These are phyloP conservation scores for Allium fistulosum DNA, from an alignment of 106 monocot genomes.

Conservation along the genomic window DNA sequence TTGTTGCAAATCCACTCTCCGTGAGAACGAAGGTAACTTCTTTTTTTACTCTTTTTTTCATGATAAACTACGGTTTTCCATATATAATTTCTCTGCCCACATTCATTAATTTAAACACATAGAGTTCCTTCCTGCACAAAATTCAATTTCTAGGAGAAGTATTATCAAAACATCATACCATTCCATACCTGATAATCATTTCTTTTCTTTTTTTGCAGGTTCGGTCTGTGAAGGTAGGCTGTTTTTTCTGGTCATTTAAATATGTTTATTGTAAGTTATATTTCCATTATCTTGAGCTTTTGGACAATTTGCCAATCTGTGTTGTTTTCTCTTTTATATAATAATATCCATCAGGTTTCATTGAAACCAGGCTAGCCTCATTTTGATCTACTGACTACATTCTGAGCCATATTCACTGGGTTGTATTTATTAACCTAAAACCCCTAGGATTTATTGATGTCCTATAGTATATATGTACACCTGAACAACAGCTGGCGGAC, in stretches of 20 bases:
- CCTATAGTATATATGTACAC: too few species aligned
- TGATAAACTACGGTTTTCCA: neutral
- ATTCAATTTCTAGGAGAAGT: too few species aligned
- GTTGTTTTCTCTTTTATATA: too few species aligned
- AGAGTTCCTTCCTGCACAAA: neutral
- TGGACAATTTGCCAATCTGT: neutral
- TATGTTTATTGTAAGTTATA: conserved; percentile 37
- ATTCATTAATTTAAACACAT: neutral
- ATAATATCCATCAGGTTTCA: too few species aligned
- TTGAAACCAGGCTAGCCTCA: too few species aligned
- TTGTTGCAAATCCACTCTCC: conserved; percentile 87
- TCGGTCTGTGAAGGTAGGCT: conserved; percentile 89
- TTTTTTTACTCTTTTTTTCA: conserved; percentile 2
- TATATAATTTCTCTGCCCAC: neutral
- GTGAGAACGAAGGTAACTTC: conserved; percentile 86
- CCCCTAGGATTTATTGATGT: too few species aligned
- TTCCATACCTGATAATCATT: conserved; percentile 2
- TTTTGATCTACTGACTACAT: too few species aligned
- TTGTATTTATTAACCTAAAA: too few species aligned
- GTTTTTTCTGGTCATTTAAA: conserved; percentile 9
- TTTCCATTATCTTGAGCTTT: neutral
- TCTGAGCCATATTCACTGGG: too few species aligned
- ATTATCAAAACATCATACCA: neutral
- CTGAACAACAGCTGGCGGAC: too few species aligned
- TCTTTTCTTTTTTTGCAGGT: conserved; percentile 54